Base-by-base conservation (phyloP, 2,329 filamentous ascomycete genomes). In the Fusarium mundagurra region DNA sequence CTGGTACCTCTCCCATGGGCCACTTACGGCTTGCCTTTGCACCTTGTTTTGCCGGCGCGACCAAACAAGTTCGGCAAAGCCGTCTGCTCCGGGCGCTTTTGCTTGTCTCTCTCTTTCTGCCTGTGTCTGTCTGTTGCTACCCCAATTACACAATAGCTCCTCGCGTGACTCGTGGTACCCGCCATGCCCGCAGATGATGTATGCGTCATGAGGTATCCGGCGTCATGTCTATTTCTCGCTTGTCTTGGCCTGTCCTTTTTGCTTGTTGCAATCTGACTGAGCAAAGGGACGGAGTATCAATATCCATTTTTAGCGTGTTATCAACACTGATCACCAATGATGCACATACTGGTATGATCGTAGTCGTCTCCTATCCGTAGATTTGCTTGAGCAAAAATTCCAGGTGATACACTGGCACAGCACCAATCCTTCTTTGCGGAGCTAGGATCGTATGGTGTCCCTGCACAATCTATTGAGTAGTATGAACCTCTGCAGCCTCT, bases 1-100 rank as follows among this genome's bases (percentile, higher is more conserved):
- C 74, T 72, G 74, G 80, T 81, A 81, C 79, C 76, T 78, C 67
- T 66, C 60, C 38, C 65, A 60, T 79, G 76, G 61, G 72, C 76
- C 77, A 76, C 76, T 78, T 76, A 68, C 71, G 67, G 70, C 71
- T 65, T 71, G 73, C 64, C 69, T 72, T 69, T 66, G 75, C 70
- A 69, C 72, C 69, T 78, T 78, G 74, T 78, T 78, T 77, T 74
- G 73, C 71, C 73, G 67, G 73, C 75, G 69, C 75, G 62, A 78
- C 64, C 71, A 78, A 74, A 73, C 72, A 71, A 72, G 68, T 69
- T 76, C 74, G 71, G 72, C 74, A 75, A 74, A 76, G 71, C 74
- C 76, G 72, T 59, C 58, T 43, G 63, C 65, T 27, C 67, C 62
- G 66, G 67, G 68, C 63, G 60, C 66, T 67, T 67, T 76, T 77